Conservation (phyloP, 2,329 filamentous ascomycete genomes). For the Parastagonospora avenae region DNA sequence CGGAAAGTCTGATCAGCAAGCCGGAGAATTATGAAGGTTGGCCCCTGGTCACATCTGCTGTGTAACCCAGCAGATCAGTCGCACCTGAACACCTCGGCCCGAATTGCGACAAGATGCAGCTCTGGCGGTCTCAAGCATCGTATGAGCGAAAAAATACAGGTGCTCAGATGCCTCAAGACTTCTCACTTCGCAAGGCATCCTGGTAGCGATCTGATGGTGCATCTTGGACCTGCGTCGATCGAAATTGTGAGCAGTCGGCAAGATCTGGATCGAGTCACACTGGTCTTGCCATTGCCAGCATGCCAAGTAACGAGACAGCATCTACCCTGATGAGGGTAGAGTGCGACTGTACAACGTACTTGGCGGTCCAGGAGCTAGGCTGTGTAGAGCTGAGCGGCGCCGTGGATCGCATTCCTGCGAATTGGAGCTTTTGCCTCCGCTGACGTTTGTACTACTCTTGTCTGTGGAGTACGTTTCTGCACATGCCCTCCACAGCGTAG, state of each 20-base stretch:
- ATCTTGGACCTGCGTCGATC: conserved; percentile 2
- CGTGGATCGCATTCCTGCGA: background rate
- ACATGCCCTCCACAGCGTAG: conserved; percentile 7
- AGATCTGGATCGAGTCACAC: background rate
- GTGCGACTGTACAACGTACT: background rate
- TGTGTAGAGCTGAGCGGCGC: background rate
- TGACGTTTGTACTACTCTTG: conserved; percentile 20
- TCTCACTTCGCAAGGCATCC: background rate
- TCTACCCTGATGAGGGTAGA: background rate
- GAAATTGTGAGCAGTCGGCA: background rate
- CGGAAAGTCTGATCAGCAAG: conserved; percentile 20
- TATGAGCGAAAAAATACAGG: too few species aligned
- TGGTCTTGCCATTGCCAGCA: background rate
- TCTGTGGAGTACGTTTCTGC: conserved; percentile 20
- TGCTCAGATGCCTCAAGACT: too few species aligned
- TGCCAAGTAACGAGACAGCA: background rate
- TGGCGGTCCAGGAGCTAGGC: background rate
- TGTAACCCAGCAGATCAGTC: conserved; percentile 22
- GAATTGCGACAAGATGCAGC: conserved; percentile 21
- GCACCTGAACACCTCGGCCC: conserved; percentile 7
- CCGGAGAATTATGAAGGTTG: conserved; percentile 19
- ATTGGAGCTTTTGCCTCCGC: background rate
- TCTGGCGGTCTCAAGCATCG: background rate
- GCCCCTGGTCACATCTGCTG: conserved; percentile 24
- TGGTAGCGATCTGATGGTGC: background rate